Base-by-base conservation (phyloP, 2,329 filamentous ascomycete species). In the Cercospora citrullina region DNA sequence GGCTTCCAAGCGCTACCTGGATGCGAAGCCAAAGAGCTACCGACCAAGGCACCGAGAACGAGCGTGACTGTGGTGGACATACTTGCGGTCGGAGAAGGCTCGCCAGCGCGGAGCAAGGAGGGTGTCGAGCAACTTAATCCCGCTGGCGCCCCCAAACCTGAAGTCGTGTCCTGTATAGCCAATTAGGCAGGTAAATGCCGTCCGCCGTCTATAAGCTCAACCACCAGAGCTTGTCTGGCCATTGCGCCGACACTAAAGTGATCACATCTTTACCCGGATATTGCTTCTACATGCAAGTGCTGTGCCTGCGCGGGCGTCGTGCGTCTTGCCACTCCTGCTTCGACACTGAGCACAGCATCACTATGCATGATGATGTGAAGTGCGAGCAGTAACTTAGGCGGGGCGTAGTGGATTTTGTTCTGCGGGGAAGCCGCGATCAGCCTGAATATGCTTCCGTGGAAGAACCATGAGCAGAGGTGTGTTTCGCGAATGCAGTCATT, bases 361-460 rank as follows among this genome's bases (percentile, higher is more conserved):
- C n/a, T 36, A 59, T 59, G 55, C 55, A 59, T 36, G 55, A 59
- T 59, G 55, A 59, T 36, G 55, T 36, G 55, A 36, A 59, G 55
- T 59, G 30, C 55, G 10, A 59, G 55, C 18, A 30, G 28, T 4
- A n/a, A n/a, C n/a, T n/a, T n/a, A 18, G 30, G 55, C 55, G 60
- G 26, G 45, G 6, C 55, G 30, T 36, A 31, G 18, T 59, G 31
- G 55, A 16, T 23, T 33, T 36, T 21, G 26, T 18, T 59, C 55
- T 59, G 55, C 55, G 55, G 55, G 55, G 55, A 36, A 59, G 28
- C 30, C 55, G 12, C 10, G 10, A 59, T 59, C 55, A 59, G 55
- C 30, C 55, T 59, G 55, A 59, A 59, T 59, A 59, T 59, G 28
- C n/a, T 18, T 28, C 48, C 48, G 48, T 55, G 48, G 23, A 55